Percentiles rank a stretch among this genome's conserved stretches.
phyloP scores from a whole-genome alignment of 2,329 filamentous ascomycete genomes.

The Fusarium begoniae region DNA sequence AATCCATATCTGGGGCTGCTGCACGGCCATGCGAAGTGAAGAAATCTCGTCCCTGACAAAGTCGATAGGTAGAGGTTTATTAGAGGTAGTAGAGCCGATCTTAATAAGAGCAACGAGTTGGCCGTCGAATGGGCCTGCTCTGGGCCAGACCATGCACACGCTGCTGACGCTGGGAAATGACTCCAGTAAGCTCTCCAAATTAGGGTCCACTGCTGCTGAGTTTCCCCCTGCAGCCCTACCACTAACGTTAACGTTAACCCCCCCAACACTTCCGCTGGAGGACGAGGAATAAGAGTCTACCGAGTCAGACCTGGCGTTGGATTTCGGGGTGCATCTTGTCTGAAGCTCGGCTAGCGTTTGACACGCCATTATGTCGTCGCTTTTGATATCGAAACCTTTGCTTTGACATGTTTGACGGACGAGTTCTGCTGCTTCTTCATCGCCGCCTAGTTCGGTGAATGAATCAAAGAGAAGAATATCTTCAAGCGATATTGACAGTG shows the following conservation, averaged over 20 bases:
- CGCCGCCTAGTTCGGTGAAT: slow-evolving; percentile 56
- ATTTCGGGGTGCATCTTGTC: slow-evolving; percentile 45
- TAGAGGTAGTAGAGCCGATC: slow-evolving; percentile 41
- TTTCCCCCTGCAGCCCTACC: slow-evolving; percentile 16
- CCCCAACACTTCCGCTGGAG: not conserved
- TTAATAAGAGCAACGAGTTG: slow-evolving; percentile 59
- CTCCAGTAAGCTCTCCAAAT: slow-evolving; percentile 51
- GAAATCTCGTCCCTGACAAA: slow-evolving; percentile 54
- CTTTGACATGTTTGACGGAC: slow-evolving; percentile 28
- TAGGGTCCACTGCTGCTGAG: slow-evolving; percentile 21
- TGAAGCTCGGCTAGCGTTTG: slow-evolving; percentile 57
- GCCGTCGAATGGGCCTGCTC: slow-evolving; percentile 60
- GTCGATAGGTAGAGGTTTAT: slow-evolving; percentile 47
- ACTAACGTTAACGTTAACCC: not conserved
- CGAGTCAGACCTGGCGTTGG: slow-evolving; percentile 3
- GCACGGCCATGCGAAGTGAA: slow-evolving; percentile 52
- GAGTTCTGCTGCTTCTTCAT: slow-evolving; percentile 46
- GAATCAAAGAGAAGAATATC: slow-evolving; percentile 52
- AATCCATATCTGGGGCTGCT: slow-evolving; percentile 59
- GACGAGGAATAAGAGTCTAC: slow-evolving; percentile 11
- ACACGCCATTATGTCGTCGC: slow-evolving; percentile 54
- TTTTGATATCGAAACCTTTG: slow-evolving; percentile 46
- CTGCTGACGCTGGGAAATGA: slow-evolving; percentile 52
- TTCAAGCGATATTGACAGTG: slow-evolving; percentile 47
- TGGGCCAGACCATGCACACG: slow-evolving; percentile 56